Base-by-base conservation (phyloP, 108 stramenopile species). In the Fragilariopsis cylindrus region DNA sequence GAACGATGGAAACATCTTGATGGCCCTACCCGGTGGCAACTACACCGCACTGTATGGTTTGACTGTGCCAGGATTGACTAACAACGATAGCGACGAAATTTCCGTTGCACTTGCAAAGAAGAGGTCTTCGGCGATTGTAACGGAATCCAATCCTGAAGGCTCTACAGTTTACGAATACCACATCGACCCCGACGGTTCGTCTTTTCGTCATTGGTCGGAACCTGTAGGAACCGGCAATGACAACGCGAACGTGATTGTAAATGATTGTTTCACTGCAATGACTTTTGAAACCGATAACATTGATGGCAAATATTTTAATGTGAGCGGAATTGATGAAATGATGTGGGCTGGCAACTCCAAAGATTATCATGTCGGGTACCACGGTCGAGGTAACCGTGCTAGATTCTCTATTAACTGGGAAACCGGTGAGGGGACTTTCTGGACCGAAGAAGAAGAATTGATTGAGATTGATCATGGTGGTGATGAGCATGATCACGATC, bases 341-440 rank as follows among this genome's bases (percentile, higher is more conserved):
- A 78, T 90, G 60, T 90, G 89, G 89, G 85, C 81, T 48, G 89
- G 80, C 9, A 90, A 90, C 58, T 72, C 75, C 6, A 49, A 74
- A 9, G 89, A 90, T 60, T 63, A 73, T 54, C 87, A 76, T 57
- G 76, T 77, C 43, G 81, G 76, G 21, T 87, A 87, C 46, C 89
- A 90, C 74, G 83, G 65, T 7, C 16, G 58, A 4, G 58, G 19
- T 41, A 60, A 60, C n/a, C 58, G 58, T 19, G 58, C 58, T n/a
- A 30, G 58, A 9, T 60, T 60, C 58, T 7, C 39, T 19, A 30
- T 60, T 4, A 60, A 60, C 9, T 60, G 58, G 58, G 41, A 60
- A 30, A 60, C 58, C 41, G 58, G 58, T 19, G 58, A 60, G 41
- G 58, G 19, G 9, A 9, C 39, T 41, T 60, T 60, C 41, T 60